Evolutionary conservation across 2,329 filamentous ascomycete genomes (phyloP), one percentile per base, ranked within the genome.

Genomic region (Colletotrichum sp.): DNA sequence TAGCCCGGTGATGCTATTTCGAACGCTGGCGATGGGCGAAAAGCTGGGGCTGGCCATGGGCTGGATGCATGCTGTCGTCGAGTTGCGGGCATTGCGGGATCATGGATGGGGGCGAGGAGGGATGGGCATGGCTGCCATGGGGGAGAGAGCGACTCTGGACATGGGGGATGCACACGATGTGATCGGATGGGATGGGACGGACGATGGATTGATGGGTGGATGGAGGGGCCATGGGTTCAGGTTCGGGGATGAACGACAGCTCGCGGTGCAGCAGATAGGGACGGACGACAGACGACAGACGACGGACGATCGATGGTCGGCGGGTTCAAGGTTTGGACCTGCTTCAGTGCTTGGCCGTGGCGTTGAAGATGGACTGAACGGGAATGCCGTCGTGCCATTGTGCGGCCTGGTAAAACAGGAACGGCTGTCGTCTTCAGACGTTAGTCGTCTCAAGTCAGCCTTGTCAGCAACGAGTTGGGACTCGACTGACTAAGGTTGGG

Each of bases 371-470:
- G 26, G 32, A 12, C 59, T 62, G 63, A 49, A 66, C 66, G 72
- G 72, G 68, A 75, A 75, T 72, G 72, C 72, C 72, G 72, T 72
- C 68, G 62, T 67, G 68, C 30, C 68, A 67, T 73, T 26, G 52
- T 55, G 36, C 39, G 72, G 72, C 68, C 18, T 34, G 36, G 62
- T 75, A 72, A 67, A 72, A 66, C 72, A 72, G 62, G 68, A 52
- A 72, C 72, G 52, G 63, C 62, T 72, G 62, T 52, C 32, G 55
- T 75, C 55, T 75, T 75, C 72, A 75, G 68, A 75, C 72, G 72
- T 67, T 52, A 57, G 68, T 67, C 72, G 72, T 75, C 72, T 75
- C 72, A 75, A 72, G 72, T 75, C 62, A 62, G 62, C 72, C 62
- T 67, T 55, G 62, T 49, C 49, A 62, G 39, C 36, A 70, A 6